These are phyloP conservation scores for Rosa hybrid DNA, from an alignment of 331 rosid species.

Conservation along the genomic window DNA sequence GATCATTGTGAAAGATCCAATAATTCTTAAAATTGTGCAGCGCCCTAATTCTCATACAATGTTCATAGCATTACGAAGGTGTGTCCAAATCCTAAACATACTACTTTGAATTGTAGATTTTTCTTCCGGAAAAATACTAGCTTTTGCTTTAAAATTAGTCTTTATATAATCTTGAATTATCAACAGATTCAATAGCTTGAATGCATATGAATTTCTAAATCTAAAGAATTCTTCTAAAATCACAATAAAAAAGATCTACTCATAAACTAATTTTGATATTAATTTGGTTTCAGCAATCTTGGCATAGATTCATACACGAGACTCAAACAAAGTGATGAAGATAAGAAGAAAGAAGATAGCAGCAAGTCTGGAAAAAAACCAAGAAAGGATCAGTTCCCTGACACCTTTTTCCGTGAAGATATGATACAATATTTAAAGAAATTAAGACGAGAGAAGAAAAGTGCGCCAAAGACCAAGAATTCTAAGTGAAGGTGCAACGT, in stretches of 20 bases:
- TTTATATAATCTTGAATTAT: not conserved
- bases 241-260: not conserved
- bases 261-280: not conserved
- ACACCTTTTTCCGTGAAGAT: not conserved
- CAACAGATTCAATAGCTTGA: not conserved
- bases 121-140: not conserved
- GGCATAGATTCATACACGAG: not conserved
- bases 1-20: not conserved
- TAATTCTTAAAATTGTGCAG: not conserved
- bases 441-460: constrained; percentile 4
- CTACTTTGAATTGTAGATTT: not conserved
- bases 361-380: not conserved
- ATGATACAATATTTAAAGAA: not conserved
- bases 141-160: not conserved
- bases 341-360: not conserved
- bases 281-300: constrained; percentile 7
- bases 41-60: not conserved
- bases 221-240: not conserved
- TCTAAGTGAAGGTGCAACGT: not conserved
- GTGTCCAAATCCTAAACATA: not conserved
- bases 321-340: not conserved
- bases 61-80: not conserved
- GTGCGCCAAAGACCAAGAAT: not conserved
- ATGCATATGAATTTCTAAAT: not conserved
- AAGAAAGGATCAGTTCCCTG: constrained; percentile 8